Evolutionary conservation across 2,329 filamentous ascomycete species (phyloP).

Genomic region (Dryadomyces quercivorus): DNA sequence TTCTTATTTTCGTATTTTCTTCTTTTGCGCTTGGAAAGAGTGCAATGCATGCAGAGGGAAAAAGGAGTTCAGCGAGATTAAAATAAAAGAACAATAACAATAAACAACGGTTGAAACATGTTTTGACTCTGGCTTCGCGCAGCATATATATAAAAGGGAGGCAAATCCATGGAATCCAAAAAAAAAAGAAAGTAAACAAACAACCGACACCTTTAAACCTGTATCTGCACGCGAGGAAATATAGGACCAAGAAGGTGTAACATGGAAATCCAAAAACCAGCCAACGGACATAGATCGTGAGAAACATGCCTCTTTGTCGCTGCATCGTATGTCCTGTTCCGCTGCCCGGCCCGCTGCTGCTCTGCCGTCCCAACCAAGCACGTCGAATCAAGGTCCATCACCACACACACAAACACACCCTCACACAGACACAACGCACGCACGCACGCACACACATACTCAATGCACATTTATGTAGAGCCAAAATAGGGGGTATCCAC

Average conservation of each 20-base stretch:
- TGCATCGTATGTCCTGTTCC: neutral
- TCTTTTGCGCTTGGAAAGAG: too few relatives aligned
- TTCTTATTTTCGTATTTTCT: too few relatives aligned
- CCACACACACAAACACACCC: neutral
- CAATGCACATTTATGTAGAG: constrained; percentile 4
- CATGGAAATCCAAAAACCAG: constrained; percentile 1
- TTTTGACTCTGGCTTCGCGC: neutral
- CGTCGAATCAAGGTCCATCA: neutral
- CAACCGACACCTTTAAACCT: constrained; percentile 10
- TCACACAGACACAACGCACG: neutral
- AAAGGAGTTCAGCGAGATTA: neutral
- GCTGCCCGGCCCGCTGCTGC: neutral
- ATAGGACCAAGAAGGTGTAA: neutral
- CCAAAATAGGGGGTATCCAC: constrained; percentile 13
- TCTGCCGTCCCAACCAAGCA: neutral
- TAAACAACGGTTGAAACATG: neutral
- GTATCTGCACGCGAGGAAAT: constrained; percentile 9
- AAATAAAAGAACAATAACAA: neutral
- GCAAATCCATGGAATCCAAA: neutral
- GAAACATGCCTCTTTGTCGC: neutral
- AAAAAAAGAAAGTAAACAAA: constrained; percentile 9
- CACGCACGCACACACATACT: neutral
- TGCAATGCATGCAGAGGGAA: too few relatives aligned
- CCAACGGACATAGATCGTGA: neutral
- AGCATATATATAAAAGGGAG: neutral